Evolutionary conservation across 2,329 filamentous ascomycete species (phyloP), one percentile per base, ranked within the genome.

Genomic region (Juglanconis oblonga): DNA sequence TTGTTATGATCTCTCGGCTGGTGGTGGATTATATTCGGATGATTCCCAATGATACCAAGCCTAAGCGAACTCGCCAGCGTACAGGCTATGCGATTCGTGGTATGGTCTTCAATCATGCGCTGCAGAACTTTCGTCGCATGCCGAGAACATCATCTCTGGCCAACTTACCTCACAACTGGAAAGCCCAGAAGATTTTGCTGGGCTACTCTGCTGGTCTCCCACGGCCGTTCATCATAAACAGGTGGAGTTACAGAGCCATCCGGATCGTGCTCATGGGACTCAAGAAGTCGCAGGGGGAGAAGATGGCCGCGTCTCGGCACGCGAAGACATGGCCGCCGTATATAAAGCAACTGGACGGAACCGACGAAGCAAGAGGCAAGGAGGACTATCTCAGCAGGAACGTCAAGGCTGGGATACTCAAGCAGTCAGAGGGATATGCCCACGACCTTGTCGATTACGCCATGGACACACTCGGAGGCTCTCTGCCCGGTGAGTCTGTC

Each of bases 291-390:
- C 67, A 72, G 6, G 72, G 71, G 5, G 86, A 88, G 69, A 72
- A 70, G 13, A 77, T 76, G 38, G 79, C 78, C 36, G 77, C 81
- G 1, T 64, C 71, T 24, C 79, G 82, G 33, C 77, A 84, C 58
- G 73, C 75, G 2, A 75, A 79, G 53, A 78, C 77, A 2, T 88
- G 85, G 86, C 86, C 86, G 9, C 86, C 86, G 0, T 87, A 86
- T 70, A 73, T 83, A 57, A 74, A 77, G 42, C 76, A 81, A 10
- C 78, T 81, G 59, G 82, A 88, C 66, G 85, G 85, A 1, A 80
- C 84, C 62, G 86, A 88, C 67, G 85, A 85, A 64, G 76, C 73
- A 54, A 76, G 78, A 54, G 75, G 77, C 5, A 74, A 73, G 1
- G 77, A 82, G 49, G 81, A 85, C 32, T 81, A 82, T 61, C 74